These are phyloP conservation scores for Rubia balearica DNA, from an alignment of 305 asterid species.

Conservation along the genomic window DNA sequence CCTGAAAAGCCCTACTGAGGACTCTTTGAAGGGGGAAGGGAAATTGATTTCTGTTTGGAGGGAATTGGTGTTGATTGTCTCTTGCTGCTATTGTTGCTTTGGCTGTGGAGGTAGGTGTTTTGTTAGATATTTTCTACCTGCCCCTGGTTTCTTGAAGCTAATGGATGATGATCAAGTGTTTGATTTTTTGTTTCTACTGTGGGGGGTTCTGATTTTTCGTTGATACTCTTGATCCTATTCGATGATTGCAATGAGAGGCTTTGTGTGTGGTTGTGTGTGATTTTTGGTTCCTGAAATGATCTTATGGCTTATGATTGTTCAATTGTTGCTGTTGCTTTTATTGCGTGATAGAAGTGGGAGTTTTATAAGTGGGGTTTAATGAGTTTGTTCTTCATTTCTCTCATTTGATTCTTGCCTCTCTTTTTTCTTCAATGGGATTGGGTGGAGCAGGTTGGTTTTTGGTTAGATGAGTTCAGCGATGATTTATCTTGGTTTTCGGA, in stretches of 20 bases:
- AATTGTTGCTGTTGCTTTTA: neutral
- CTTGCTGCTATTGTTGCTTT: slow-evolving; percentile 86
- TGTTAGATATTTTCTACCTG: neutral
- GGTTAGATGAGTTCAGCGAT: neutral
- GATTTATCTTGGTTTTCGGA: neutral
- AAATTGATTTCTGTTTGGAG: slow-evolving; percentile 32
- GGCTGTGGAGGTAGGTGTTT: slow-evolving; percentile 64
- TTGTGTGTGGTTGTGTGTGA: neutral
- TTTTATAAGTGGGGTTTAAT: neutral
- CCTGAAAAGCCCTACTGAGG: slow-evolving; percentile 26
- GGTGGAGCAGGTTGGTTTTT: neutral
- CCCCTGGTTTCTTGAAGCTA: no score
- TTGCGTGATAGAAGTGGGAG: neutral
- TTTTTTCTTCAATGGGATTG: neutral
- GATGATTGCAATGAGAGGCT: neutral
- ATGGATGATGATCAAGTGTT: neutral
- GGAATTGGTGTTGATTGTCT: slow-evolving; percentile 50
- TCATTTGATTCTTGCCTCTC: neutral
- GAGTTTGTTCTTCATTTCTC: neutral
- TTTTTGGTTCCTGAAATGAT: neutral
- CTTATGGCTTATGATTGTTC: neutral
- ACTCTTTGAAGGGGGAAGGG: slow-evolving; percentile 12
- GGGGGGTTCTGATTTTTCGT: neutral
- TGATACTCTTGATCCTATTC: neutral
- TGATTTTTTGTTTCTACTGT: neutral